Percentiles rank a stretch among this genome's conserved stretches.
phyloP scores from a whole-genome alignment of 2,329 filamentous ascomycete species.

The Penicillium palitans region DNA sequence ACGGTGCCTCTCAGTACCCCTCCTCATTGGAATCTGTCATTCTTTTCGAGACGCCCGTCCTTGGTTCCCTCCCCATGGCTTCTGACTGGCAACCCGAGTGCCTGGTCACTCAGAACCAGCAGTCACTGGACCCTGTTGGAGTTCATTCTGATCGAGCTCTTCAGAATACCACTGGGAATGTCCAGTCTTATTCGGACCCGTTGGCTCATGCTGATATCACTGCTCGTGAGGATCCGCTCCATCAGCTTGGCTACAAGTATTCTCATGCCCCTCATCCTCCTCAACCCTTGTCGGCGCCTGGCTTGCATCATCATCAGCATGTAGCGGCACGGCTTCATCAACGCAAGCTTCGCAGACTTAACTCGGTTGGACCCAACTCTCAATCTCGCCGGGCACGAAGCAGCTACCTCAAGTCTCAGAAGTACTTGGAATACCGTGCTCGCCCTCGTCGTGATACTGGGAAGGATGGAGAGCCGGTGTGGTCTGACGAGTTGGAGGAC shows the following conservation, averaged over 20 bases:
- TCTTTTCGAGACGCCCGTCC: conserved; percentile 40
- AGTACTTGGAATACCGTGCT: conserved; percentile 47
- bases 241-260: conserved; percentile 41
- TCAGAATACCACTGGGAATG: conserved; percentile 47
- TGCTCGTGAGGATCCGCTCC: conserved; percentile 38
- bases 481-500: conserved; percentile 50
- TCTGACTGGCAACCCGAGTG: conserved; percentile 44
- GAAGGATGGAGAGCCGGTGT: conserved; percentile 46
- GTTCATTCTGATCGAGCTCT: conserved; percentile 41
- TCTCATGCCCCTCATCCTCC: conserved; percentile 30
- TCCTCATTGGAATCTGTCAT: conserved; percentile 44
- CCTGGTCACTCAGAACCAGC: conserved; percentile 40
- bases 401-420: conserved; percentile 43
- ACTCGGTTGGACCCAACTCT: conserved; percentile 34
- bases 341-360: conserved; percentile 39
- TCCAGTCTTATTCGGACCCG: conserved; percentile 42
- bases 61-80: conserved; percentile 40
- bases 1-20: conserved; percentile 32
- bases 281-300: conserved; percentile 29
- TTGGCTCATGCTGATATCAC: conserved; percentile 30
- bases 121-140: conserved; percentile 37
- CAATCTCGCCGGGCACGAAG: conserved; percentile 32
- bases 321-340: conserved; percentile 35
- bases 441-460: conserved; percentile 46
- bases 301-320: conserved; percentile 30